These are phyloP conservation scores for Oryza punctata DNA, from an alignment of 176 grass and related monocot genomes.

Conservation along the genomic window DNA sequence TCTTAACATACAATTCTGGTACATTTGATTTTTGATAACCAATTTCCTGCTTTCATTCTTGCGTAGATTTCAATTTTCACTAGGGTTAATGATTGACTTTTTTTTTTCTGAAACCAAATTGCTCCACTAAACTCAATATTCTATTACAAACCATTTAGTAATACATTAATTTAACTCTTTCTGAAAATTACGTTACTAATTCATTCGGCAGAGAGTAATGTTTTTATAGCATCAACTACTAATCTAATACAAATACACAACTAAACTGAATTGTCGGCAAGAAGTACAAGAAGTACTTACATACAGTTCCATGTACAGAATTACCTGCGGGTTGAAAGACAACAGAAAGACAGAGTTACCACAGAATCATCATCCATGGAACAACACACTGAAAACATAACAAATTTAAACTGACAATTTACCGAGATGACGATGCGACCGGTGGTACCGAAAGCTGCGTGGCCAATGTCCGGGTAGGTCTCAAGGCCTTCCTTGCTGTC, in stretches of 20 bases:
- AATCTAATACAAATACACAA: not conserved
- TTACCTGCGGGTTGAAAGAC: slow-evolving; percentile 48
- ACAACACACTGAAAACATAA: not conserved
- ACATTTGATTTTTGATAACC: not conserved
- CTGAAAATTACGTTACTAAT: not conserved
- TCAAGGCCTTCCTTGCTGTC: slow-evolving; percentile 64
- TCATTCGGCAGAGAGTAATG: not conserved
- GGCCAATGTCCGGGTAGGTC: slow-evolving; percentile 75
- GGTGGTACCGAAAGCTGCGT: slow-evolving; percentile 62
- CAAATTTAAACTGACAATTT: not conserved
- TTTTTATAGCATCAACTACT: not conserved
- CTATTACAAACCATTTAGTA: not conserved
- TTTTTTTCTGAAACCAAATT: not conserved
- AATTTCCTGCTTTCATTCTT: not conserved
- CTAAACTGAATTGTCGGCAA: not conserved
- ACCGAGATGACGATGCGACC: slow-evolving; percentile 67
- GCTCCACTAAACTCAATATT: not conserved
- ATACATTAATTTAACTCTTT: not conserved
- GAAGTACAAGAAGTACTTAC: slow-evolving; percentile 55
- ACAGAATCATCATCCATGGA: not conserved
- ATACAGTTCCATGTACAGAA: slow-evolving; percentile 74
- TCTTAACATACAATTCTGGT: not conserved
- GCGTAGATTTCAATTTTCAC: not conserved
- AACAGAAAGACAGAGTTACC: not conserved
- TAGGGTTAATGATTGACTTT: not conserved